Evolutionary conservation across 139 green algal genomes (phyloP).

Genomic region (Astrephomene gubernaculifera): DNA sequence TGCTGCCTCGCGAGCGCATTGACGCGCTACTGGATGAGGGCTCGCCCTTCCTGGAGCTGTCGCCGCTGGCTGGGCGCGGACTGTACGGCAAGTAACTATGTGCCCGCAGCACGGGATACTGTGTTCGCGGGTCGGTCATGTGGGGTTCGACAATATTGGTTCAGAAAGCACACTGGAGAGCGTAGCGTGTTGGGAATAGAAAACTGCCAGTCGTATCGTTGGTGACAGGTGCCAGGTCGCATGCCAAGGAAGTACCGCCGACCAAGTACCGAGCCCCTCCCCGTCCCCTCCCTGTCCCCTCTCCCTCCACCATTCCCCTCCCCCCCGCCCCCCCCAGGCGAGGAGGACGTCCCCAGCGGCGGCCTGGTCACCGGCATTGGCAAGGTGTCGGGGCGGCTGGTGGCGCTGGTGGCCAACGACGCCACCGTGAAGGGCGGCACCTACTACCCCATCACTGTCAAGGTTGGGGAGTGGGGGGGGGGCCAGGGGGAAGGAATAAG

Average conservation of each 20-base stretch:
- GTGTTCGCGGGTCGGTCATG: too few species aligned
- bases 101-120: background rate
- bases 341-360: slow-evolving; percentile 85
- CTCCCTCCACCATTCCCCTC: too few species aligned
- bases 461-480: slow-evolving; percentile 49
- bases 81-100: slow-evolving; percentile 76
- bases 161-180: too few species aligned
- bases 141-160: too few species aligned
- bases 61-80: slow-evolving; percentile 79
- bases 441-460: slow-evolving; percentile 97
- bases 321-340: slow-evolving; percentile 52
- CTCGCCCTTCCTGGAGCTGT: slow-evolving; percentile 90
- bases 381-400: slow-evolving; percentile 78
- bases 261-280: too few species aligned
- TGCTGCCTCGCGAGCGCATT: slow-evolving; percentile 82
- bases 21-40: slow-evolving; percentile 81
- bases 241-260: too few species aligned
- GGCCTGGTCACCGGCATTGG: slow-evolving; percentile 94
- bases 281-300: too few species aligned
- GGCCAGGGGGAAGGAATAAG: background rate
- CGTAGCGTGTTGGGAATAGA: too few species aligned
- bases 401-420: slow-evolving; percentile 93
- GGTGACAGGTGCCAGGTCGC: too few species aligned
- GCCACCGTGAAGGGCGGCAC: slow-evolving; percentile 94
- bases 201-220: too few species aligned